A percentile compares a stretch with the other conserved stretches of the same genome.
Conservation (phyloP, 805 yeast genomes). For the Candida takata region DNA sequence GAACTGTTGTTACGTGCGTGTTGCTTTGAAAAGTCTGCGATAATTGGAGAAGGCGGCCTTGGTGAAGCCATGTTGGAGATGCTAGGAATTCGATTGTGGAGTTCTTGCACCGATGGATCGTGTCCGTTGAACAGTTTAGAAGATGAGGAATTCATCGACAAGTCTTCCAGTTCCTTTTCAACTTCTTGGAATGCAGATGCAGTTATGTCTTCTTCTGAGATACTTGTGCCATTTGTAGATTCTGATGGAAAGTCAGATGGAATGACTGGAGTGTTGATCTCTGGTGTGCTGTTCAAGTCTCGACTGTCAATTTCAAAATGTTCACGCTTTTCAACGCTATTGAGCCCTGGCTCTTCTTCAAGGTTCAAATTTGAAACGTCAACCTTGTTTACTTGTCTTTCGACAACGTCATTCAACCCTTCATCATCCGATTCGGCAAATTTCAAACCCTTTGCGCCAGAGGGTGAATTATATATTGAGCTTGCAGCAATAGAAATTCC, state of each 20-base stretch:
- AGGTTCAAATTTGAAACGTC: too few species aligned
- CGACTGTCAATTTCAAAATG: too few species aligned
- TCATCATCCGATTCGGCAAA: conserved; percentile 2
- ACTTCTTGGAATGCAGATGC: conserved; percentile 15
- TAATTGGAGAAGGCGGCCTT: not conserved
- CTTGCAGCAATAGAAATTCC: conserved; percentile 5
- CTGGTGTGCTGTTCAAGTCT: too few species aligned
- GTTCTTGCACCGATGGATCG: not conserved
- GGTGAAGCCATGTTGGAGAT: not conserved
- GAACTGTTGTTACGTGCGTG: conserved; percentile 2
- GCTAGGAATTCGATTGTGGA: not conserved
- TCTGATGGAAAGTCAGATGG: too few species aligned
- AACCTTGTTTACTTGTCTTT: too few species aligned
- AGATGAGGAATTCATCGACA: conserved; percentile 9
- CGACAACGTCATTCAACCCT: not conserved
- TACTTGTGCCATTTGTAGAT: too few species aligned
- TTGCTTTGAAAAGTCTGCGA: not conserved
- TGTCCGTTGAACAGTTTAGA: not conserved
- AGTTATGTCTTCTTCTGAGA: conserved; percentile 4
- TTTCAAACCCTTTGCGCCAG: too few species aligned
- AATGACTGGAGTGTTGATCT: too few species aligned
- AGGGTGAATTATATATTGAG: conserved; percentile 7
- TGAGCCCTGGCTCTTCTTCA: not conserved
- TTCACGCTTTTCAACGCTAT: too few species aligned
- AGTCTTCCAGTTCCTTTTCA: conserved; percentile 14